phyloP scores from a whole-genome alignment of 2,329 filamentous ascomycete species.

The Corynespora cassiicola region DNA sequence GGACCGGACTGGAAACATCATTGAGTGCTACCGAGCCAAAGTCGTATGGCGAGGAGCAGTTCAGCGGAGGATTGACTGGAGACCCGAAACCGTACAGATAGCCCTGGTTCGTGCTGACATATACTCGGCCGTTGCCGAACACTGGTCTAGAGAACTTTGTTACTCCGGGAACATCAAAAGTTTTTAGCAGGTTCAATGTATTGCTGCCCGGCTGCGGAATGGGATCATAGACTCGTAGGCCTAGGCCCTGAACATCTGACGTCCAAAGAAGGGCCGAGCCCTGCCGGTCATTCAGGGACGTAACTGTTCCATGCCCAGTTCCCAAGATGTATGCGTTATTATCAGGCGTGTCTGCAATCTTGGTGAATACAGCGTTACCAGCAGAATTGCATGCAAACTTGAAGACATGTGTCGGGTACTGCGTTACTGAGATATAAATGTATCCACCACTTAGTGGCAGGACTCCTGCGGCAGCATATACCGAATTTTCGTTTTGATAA shows the following conservation, averaged over 20 bases:
- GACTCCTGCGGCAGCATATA: conserved; percentile 57
- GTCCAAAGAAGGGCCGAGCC: conserved; percentile 66
- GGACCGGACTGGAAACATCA: conserved; percentile 35
- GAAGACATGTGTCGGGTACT: conserved; percentile 63
- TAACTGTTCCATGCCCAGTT: conserved; percentile 63
- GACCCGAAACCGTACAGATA: conserved; percentile 64
- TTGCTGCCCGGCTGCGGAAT: conserved; percentile 53
- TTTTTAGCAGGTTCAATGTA: conserved; percentile 55
- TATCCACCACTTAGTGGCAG: conserved; percentile 57
- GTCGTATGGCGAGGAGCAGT: conserved; percentile 58
- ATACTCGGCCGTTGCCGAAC: conserved; percentile 63
- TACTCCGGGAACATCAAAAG: conserved; percentile 59
- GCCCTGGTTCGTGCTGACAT: conserved; percentile 60
- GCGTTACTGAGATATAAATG: conserved; percentile 60
- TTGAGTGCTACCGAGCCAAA: conserved; percentile 57
- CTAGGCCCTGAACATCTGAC: conserved; percentile 61
- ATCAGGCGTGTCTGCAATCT: conserved; percentile 58
- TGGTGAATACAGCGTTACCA: conserved; percentile 61
- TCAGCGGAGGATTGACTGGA: conserved; percentile 60
- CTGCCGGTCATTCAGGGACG: conserved; percentile 59
- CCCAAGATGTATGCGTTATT: conserved; percentile 62
- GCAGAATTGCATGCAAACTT: conserved; percentile 60
- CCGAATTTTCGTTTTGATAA: conserved; percentile 56
- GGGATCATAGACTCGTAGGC: conserved; percentile 61
- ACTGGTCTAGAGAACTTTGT: conserved; percentile 65